Evolutionary conservation across 345 rosid genomes (phyloP).

Genomic region (Gynandropsis gynandra): DNA sequence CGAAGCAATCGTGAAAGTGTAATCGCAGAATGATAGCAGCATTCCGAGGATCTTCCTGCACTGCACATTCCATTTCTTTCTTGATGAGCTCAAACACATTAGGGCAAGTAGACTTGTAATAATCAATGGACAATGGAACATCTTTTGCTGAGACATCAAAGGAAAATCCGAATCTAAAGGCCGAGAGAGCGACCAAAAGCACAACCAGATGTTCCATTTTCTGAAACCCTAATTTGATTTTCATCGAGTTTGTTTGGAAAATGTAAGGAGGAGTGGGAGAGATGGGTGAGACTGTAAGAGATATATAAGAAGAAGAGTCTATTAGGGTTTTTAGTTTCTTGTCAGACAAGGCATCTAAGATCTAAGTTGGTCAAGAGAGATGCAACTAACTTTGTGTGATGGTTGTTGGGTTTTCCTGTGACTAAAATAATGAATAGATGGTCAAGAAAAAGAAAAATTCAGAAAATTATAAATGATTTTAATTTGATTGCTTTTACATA

Average conservation of each 20-base stretch:
- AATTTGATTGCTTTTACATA: no score
- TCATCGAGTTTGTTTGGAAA: neutral
- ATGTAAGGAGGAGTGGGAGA: slow-evolving; percentile 4
- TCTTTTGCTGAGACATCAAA: slow-evolving; percentile 25
- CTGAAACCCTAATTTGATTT: slow-evolving; percentile 16
- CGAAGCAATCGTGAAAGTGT: slow-evolving; percentile 92
- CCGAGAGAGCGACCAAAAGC: slow-evolving; percentile 22
- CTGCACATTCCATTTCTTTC: slow-evolving; percentile 89
- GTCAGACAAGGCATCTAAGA: slow-evolving; percentile 20
- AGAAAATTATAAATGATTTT: neutral
- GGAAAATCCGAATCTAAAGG: slow-evolving; percentile 19
- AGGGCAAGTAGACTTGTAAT: slow-evolving; percentile 69
- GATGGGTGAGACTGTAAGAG: slow-evolving; percentile 19
- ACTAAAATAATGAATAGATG: slow-evolving; percentile 8
- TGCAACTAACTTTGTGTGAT: slow-evolving; percentile 30
- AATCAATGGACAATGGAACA: slow-evolving; percentile 52
- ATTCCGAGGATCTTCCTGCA: slow-evolving; percentile 70
- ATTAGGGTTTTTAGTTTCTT: slow-evolving; percentile 21
- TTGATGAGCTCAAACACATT: slow-evolving; percentile 49
- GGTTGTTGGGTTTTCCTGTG: slow-evolving; percentile 29
- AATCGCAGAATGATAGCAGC: slow-evolving; percentile 63
- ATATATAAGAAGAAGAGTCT: slow-evolving; percentile 19
- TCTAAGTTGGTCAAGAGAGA: slow-evolving; percentile 29
- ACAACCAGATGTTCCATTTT: slow-evolving; percentile 24
- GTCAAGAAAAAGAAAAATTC: neutral